Evolutionary conservation across 106 monocot genomes (phyloP), one percentile per base, ranked within the genome.

Genomic region (Hemerocallis citrina): DNA sequence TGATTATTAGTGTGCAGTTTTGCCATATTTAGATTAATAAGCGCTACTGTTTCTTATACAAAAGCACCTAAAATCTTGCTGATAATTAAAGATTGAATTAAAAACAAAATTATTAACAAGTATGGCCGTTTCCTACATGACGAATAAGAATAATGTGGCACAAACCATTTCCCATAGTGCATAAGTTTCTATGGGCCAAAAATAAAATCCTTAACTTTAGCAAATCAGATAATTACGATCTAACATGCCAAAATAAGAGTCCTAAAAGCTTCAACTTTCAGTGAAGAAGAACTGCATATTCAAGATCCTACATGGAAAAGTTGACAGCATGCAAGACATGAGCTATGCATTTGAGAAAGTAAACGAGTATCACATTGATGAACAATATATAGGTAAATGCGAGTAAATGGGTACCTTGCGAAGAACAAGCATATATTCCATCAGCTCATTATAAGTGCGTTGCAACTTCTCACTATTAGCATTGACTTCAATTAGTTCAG

Each of bases 381-480:
- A 25, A 54, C n/a, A n/a, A 3, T 54, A 3, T 31, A 5, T n/a
- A 20, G 54, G 4, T 31, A 50, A 62, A 62, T 43, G 25, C 29
- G 30, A 47, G 20, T 5, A 40, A 31, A 62, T 14, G 30, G 36
- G 52, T 62, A 62, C 89, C 95, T 84, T 96, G 38, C 75, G 57
- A 17, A 96, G 89, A 71, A 90, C 79, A 72, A 84, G 81, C 64
- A 65, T 77, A 57, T 90, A 96, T 59, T 96, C 95, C 77, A 84
- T 52, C 17, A 90, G 76, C 67, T 96, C 95, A 67, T 86, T 84
- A 52, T 96, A 90, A 21, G 83, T 81, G 30, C 86, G 77, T 55
- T 76, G 78, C 56, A 96, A 52, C 68, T 90, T 96, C 61, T 81
- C 89, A 77, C 55, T 86, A 57, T 96, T 96, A 35, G 76, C 61